Evolutionary conservation across 1,284 basidiomycete species (phyloP).

Genomic region (Inonotus obliquus): DNA sequence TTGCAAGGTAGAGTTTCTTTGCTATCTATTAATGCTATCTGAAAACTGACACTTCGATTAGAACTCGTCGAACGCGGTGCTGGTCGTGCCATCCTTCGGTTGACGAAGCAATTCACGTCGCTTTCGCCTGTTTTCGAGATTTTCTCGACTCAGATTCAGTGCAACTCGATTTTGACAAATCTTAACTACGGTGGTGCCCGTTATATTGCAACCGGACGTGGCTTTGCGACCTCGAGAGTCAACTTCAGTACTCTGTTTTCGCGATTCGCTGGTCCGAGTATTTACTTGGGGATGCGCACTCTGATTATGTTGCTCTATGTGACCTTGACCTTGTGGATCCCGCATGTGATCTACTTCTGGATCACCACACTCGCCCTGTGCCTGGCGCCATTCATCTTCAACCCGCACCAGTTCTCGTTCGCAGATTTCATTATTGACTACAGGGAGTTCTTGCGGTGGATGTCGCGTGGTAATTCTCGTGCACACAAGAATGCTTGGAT

Average conservation of each 20-base stretch:
- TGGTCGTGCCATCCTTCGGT: constrained; percentile 80
- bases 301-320: constrained; percentile 88
- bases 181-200: constrained; percentile 93
- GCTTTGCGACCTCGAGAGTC: constrained; percentile 91
- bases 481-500: constrained; percentile 98
- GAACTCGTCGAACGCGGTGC: constrained; percentile 93
- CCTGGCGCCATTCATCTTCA: constrained; percentile 92
- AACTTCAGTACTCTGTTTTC: constrained; percentile 93
- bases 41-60: constrained; percentile 28
- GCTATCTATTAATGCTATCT: background rate
- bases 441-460: constrained; percentile 94
- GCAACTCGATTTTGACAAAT: constrained; percentile 92
- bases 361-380: constrained; percentile 83
- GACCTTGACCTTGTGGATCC: constrained; percentile 84
- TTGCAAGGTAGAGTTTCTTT: constrained; percentile 70
- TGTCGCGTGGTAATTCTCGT: constrained; percentile 93
- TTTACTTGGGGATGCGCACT: constrained; percentile 92
- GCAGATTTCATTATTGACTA: constrained; percentile 96
- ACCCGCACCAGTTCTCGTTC: constrained; percentile 94
- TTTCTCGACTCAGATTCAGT: constrained; percentile 95
- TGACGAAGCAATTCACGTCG: constrained; percentile 89
- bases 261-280: constrained; percentile 93
- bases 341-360: constrained; percentile 96
- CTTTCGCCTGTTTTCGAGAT: constrained; percentile 94
- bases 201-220: constrained; percentile 98